These are phyloP conservation scores for Aphanomyces cochlioides DNA, from an alignment of 352 stramenopile species.

Conservation along the genomic window DNA sequence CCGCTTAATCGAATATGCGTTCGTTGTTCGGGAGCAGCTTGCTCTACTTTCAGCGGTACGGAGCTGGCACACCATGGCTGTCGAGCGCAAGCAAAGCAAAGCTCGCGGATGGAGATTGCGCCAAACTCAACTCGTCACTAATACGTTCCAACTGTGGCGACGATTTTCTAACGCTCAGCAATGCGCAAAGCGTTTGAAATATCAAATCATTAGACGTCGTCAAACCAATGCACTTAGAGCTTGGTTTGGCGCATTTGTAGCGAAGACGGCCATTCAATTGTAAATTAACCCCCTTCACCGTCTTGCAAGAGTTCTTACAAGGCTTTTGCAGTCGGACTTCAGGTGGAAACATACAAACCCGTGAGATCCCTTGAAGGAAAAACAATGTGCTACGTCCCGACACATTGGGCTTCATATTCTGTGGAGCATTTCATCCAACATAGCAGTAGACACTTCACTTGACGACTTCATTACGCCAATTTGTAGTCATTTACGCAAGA, in stretches of 20 bases:
- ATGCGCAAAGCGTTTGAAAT: neutral
- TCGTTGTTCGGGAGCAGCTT: neutral
- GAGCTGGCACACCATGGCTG: neutral
- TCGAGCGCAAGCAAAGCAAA: neutral
- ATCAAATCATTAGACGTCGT: neutral
- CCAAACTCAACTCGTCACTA: neutral
- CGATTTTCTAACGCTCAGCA: neutral
- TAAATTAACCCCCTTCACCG: no score
- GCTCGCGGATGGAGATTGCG: slow-evolving; percentile 1
- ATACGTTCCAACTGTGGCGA: neutral
- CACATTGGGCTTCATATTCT: no score
- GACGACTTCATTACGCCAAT: no score
- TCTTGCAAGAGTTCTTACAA: no score
- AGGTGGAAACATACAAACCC: no score
- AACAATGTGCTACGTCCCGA: no score
- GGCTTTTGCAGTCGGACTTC: no score
- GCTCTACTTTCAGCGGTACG: neutral
- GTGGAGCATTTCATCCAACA: no score
- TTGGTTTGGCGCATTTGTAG: neutral
- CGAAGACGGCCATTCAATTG: neutral
- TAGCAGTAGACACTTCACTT: no score
- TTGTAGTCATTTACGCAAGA: no score
- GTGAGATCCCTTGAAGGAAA: no score
- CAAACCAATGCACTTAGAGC: slow-evolving; percentile 1
- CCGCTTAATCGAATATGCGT: slow-evolving; percentile 1